These are phyloP conservation scores for Selaginella tamariscina DNA, from an alignment of 75 land plant species.

Conservation along the genomic window DNA sequence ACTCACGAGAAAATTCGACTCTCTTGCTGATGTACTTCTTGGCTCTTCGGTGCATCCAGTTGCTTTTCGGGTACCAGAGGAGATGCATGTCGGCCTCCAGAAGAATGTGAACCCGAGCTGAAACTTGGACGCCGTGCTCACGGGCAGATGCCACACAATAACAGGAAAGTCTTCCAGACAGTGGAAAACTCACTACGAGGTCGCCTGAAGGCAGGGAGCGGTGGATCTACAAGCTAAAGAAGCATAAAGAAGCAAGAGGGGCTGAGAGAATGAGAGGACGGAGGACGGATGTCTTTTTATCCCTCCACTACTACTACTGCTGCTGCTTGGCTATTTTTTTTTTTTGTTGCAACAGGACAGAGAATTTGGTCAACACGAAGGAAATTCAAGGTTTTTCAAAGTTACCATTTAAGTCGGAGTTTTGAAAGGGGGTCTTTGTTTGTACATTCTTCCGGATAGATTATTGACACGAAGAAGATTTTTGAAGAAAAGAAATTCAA, in stretches of 20 bases:
- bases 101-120: neutral
- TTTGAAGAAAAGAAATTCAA: too few species aligned
- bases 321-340: too few species aligned
- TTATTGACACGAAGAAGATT: too few species aligned
- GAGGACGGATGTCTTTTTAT: conserved; percentile 1
- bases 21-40: conserved; percentile 3
- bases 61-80: conserved; percentile 1
- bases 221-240: conserved; percentile 3
- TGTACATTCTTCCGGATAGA: too few species aligned
- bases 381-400: conserved; percentile 2
- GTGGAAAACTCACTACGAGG: neutral
- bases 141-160: conserved; percentile 1
- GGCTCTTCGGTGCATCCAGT: conserved; percentile 1
- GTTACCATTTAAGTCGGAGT: too few species aligned
- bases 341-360: neutral
- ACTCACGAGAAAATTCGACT: conserved; percentile 3
- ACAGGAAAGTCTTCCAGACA: conserved; percentile 3
- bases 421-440: too few species aligned
- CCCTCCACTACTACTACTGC: too few species aligned
- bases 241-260: conserved; percentile 3
- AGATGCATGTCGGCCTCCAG: conserved; percentile 4
- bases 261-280: conserved; percentile 3
- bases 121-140: neutral
- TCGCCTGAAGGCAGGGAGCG: conserved; percentile 2
- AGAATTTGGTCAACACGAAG: conserved; percentile 3